Evolutionary conservation across 345 rosid species (phyloP), one percentile per base, ranked within the genome.

Genomic region (Balakata baccata): DNA sequence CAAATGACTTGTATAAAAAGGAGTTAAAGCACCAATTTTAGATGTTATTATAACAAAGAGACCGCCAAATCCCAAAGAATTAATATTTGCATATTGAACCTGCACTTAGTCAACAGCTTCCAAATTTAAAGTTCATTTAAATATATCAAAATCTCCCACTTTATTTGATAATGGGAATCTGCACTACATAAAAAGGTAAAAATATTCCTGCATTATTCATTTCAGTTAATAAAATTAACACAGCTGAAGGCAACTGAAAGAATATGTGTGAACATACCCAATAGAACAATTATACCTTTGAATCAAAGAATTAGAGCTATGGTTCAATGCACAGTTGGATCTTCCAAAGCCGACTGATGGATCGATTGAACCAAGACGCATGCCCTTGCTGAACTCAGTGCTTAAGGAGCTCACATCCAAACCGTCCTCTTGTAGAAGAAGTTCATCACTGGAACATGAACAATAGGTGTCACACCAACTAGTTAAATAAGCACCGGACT

Each of bases 361-460:
- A 75, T 92, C 91, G 50, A 88, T 73, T n/a, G 89, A 78, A 78
- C 87, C 84, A 66, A 95, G 85, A 74, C 83, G 92, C 94, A 91
- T 83, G 75, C 79, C 86, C 83, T 84, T 87, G 82, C 84, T 82
- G 74, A 92, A 89, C 69, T 89, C 94, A 67, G 85, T 71, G 74
- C 85, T 78, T 72, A 95, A 41, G 78, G 68, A 79, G 77, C 81
- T 83, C 78, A 80, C 87, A 69, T 89, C 92, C 13, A 84, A 67
- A 45, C 88, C 85, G 85, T 89, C 98, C 75, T 95, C 99, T 86
- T 95, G 89, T 73, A 95, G 82, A 70, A 95, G 91, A 64, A 86
- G 90, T 5, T 95, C 99, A 65, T 89, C 99, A 66, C 99, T 95
- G 85, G 71, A 82, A 71, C 63, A 76, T 66, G 67, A 81, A 74